phyloP scores from a whole-genome alignment of 2,329 filamentous ascomycete genomes.

The Ceratocystis papillata region DNA sequence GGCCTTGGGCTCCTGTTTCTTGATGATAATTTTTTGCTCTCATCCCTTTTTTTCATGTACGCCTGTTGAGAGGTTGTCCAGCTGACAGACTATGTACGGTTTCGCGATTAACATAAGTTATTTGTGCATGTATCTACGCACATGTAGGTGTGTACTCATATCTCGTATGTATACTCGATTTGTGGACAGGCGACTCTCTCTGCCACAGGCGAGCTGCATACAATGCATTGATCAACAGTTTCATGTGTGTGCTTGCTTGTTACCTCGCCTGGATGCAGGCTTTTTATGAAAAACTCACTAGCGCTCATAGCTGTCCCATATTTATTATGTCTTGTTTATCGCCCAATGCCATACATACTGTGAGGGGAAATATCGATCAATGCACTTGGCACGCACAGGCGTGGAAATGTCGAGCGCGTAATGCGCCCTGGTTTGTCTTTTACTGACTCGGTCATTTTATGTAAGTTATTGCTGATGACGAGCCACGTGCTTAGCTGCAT shows the following conservation, averaged over 20 bases:
- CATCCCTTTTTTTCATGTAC: no score
- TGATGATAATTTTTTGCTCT: no score
- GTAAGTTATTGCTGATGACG: background rate
- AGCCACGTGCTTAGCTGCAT: background rate
- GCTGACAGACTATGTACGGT: no score
- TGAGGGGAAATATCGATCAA: no score
- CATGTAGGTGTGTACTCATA: no score
- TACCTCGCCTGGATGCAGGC: background rate
- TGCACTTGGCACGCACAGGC: background rate
- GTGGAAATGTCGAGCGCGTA: background rate
- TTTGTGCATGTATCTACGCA: no score
- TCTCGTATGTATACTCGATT: background rate
- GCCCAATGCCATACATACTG: no score
- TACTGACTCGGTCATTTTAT: slow-evolving; percentile 2
- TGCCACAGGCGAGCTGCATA: slow-evolving; percentile 9
- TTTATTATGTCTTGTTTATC: no score
- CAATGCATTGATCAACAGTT: background rate
- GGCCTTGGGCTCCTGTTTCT: no score
- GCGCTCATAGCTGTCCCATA: background rate
- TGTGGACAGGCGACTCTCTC: background rate
- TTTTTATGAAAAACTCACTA: background rate
- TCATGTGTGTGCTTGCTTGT: background rate
- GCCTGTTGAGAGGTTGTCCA: no score
- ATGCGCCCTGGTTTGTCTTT: background rate
- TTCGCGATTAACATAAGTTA: no score